Percentiles rank a stretch among this genome's conserved stretches.
Evolutionary conservation across 768 basidiomycete genomes (phyloP).

Genomic region (Suillus plorans): DNA sequence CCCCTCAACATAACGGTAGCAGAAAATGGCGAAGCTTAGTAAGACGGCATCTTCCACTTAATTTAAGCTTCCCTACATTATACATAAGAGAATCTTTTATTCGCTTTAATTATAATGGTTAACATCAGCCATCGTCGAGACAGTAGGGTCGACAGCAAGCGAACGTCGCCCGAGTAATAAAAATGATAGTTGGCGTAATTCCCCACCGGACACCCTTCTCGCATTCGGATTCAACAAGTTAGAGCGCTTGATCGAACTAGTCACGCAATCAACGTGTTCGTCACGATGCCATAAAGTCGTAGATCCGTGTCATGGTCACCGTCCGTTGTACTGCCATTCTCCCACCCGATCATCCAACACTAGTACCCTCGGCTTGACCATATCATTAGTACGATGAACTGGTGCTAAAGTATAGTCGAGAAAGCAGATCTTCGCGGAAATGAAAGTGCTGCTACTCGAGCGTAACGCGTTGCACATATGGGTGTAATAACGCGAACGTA

Average conservation of each 20-base stretch:
- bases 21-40: conserved; percentile 24
- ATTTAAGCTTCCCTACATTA: conserved; percentile 4
- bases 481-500: neutral
- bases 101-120: neutral
- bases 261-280: neutral
- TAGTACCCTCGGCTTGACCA: neutral
- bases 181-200: neutral
- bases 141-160: neutral
- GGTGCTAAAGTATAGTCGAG: neutral
- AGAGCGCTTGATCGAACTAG: too few relatives aligned
- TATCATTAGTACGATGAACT: neutral
- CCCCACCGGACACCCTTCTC: neutral
- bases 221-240: neutral
- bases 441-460: neutral
- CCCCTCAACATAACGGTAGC: conserved; percentile 16
- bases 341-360: neutral
- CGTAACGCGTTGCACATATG: neutral
- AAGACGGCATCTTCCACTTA: conserved; percentile 30
- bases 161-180: neutral
- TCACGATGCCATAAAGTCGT: neutral
- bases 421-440: neutral
- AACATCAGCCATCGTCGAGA: neutral
- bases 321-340: neutral
- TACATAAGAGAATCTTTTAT: neutral
- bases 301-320: conserved; percentile 1